Base-by-base conservation (phyloP, 352 stramenopile genomes). In the Vaucheria bursata region DNA sequence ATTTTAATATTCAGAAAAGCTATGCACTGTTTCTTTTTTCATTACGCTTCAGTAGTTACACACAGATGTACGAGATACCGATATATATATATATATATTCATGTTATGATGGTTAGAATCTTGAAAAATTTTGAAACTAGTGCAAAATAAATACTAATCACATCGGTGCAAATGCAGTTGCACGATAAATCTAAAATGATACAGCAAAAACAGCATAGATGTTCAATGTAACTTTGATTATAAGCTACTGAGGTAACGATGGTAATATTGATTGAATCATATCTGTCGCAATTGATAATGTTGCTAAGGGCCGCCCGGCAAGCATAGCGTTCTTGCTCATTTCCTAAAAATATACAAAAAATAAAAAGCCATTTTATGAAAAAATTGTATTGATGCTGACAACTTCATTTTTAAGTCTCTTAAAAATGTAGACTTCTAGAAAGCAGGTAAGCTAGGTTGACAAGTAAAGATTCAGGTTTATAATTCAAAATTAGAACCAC, bases 241-340 rank as follows among this genome's bases (percentile, higher is more conserved):
- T 34, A 34, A 31, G 53, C 53, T 68, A 68, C 37, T 68, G 53
- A 31, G 31, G 53, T 34, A 68, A 31, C 53, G 53, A 34, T 49
- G 75, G 75, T 7, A 81, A 50, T 59, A 81, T 75, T 2, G 77
- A 79, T 18, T 45, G 72, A 52, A 82, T 71, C 38, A 82, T 35
- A 25, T 74, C 72, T 74, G 40, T 69, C 52, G 77, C 77, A 53
- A 82, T 82, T 65, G 78, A 49, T 5, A 82, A 59, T 2, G 77
- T 79, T n/a, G 77, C 77, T 25, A 59, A 36, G 0, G 77, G 71
- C 0, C 77, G 50, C 18, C 77, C 77, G 36, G 75, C 75, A 0
- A n/a, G 34, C 8, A 12, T 38, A 37, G 77, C 77, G 49, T 77
- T 75, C 25, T 35, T 12, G 5, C 77, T 71, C 77, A 82, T 82